phyloP scores from a whole-genome alignment of 768 basidiomycete genomes.

The Lactarius tabidus region DNA sequence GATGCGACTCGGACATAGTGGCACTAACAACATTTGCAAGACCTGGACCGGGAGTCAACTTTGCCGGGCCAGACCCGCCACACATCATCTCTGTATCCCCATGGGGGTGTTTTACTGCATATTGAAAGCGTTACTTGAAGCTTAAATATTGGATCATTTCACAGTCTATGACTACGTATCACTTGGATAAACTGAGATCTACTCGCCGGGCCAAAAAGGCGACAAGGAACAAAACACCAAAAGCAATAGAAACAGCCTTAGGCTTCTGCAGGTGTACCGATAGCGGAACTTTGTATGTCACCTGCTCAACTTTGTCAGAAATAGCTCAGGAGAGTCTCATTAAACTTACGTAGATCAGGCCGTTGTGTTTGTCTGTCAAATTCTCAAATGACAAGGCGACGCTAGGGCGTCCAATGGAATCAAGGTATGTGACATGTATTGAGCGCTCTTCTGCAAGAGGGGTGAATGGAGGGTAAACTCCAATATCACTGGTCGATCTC shows the following conservation, averaged over 20 bases:
- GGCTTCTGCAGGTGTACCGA: slow-evolving; percentile 87
- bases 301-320: slow-evolving; percentile 42
- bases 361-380: slow-evolving; percentile 75
- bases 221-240: slow-evolving; percentile 60
- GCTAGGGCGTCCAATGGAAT: slow-evolving; percentile 82
- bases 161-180: background rate
- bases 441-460: slow-evolving; percentile 55
- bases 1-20: background rate
- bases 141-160: slow-evolving; percentile 24
- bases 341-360: slow-evolving; percentile 72
- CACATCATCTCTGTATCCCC: no score
- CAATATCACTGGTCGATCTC: slow-evolving; percentile 59
- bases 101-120: no score
- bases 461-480: slow-evolving; percentile 74
- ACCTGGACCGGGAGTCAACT: no score
- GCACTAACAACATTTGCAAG: background rate
- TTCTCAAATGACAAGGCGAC: slow-evolving; percentile 69
- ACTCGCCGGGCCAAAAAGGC: slow-evolving; percentile 46
- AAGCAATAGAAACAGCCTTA: slow-evolving; percentile 66
- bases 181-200: slow-evolving; percentile 42
- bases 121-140: no score
- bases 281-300: slow-evolving; percentile 80
- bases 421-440: slow-evolving; percentile 85
- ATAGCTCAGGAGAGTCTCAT: background rate
- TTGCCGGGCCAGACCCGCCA: no score